A percentile compares a stretch with the other conserved stretches of the same genome.
phyloP scores from a whole-genome alignment of 148 eudicot genomes.

The Diospyros kaki region DNA sequence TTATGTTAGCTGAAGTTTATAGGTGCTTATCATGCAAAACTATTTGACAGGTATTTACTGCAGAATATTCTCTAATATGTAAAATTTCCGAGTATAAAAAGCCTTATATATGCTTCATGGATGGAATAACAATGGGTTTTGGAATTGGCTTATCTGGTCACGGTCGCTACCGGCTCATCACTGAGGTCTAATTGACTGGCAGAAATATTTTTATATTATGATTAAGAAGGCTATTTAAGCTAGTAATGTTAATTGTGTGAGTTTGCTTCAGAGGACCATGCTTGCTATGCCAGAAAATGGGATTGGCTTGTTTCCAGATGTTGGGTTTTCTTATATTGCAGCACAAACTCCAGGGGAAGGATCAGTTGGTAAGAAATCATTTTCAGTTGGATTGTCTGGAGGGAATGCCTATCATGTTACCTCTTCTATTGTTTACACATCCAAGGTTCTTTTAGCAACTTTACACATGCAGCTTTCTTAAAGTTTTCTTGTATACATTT shows the following conservation, averaged over 20 bases:
- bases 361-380: constrained; percentile 56
- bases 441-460: background rate
- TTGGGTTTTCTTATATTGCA: constrained; percentile 91
- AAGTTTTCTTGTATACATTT: background rate
- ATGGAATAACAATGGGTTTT: constrained; percentile 96
- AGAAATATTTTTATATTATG: background rate
- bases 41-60: constrained; percentile 64
- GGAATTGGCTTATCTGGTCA: constrained; percentile 98
- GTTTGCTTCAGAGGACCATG: constrained; percentile 62
- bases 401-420: background rate
- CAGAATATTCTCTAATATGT: constrained; percentile 92
- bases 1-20: constrained; percentile 10
- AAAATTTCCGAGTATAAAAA: constrained; percentile 79
- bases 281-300: constrained; percentile 99
- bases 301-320: constrained; percentile 97
- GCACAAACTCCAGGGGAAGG: constrained; percentile 93
- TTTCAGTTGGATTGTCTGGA: background rate
- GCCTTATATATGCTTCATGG: constrained; percentile 93
- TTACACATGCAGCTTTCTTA: background rate
- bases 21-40: constrained; percentile 10
- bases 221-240: background rate
- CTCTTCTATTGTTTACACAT: background rate
- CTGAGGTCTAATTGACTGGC: constrained; percentile 54
- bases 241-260: constrained; percentile 9
- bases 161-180: constrained; percentile 82